Percentiles rank a stretch among this genome's conserved stretches.
Evolutionary conservation across 257 asterid genomes (phyloP).

Genomic region (Striga asiatica): DNA sequence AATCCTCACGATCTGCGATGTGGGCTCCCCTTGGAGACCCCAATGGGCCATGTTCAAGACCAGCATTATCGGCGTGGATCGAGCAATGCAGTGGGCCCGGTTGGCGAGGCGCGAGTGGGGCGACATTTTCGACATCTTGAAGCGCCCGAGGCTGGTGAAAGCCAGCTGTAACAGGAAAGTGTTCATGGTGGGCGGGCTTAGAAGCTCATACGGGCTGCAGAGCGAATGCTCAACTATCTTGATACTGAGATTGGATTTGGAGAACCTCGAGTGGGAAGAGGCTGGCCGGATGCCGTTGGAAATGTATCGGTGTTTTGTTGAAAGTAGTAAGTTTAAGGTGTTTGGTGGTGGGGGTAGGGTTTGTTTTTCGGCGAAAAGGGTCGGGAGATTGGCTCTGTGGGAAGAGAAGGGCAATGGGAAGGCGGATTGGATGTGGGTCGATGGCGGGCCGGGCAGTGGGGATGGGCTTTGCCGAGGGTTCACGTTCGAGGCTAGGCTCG

Average conservation of each 20-base stretch:
- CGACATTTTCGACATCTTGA: conserved; percentile 75
- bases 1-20: conserved; percentile 73
- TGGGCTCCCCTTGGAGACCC: conserved; percentile 94
- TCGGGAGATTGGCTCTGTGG: conserved; percentile 80
- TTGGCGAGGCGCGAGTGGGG: conserved; percentile 82
- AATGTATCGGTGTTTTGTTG: conserved; percentile 66
- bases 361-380: conserved; percentile 85
- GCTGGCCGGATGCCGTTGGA: conserved; percentile 88
- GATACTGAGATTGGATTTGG: conserved; percentile 80
- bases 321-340: conserved; percentile 91
- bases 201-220: conserved; percentile 63
- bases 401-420: conserved; percentile 52
- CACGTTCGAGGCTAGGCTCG: conserved; percentile 66
- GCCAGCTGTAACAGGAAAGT: conserved; percentile 52
- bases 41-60: conserved; percentile 87
- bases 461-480: conserved; percentile 88
- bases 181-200: conserved; percentile 76
- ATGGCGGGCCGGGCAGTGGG: conserved; percentile 70
- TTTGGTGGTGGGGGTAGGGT: conserved; percentile 83
- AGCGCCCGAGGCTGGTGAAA: conserved; percentile 65
- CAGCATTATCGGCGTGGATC: conserved; percentile 32
- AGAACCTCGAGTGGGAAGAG: conserved; percentile 87
- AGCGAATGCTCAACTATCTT: conserved; percentile 74
- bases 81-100: conserved; percentile 63
- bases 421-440: conserved; percentile 80